Base-by-base conservation (phyloP, 2,329 filamentous ascomycete species). In the Colletotrichum siamense region DNA sequence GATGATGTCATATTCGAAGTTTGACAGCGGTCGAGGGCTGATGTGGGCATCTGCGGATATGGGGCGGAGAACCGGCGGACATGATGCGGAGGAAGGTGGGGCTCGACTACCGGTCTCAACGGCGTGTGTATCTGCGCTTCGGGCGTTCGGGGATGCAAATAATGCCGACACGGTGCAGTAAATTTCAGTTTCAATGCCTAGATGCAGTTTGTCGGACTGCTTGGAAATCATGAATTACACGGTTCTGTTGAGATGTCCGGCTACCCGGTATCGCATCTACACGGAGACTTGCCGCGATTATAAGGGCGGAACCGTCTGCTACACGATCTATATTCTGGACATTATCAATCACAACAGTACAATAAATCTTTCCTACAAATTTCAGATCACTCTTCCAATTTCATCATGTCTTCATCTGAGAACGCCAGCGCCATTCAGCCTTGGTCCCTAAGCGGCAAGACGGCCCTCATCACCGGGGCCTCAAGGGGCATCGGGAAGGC, bases 401-500 rank as follows among this genome's bases (percentile, higher is more conserved):
- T 22, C 12, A 52, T 13, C n/a, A 52, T 52, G 44, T 13, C 44
- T 2, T 52, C 44, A 22, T 7, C 6, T 52, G n/a, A 52, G 7
- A 52, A 52, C 10, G 44, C 10, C n/a, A 22, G 6, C n/a, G n/a
- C 44, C 10, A 8, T 8, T 18, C 30, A 10, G 15, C 55, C 70
- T 15, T 69, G 55, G 64, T 73, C 36, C 5, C 18, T 73, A 4
- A 28, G n/a, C 15, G 64, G 36, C 2, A 74, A 71, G 18, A 65
- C 57, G 6, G 71, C 71, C 3, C 34, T 71, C 4, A 24, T 74
- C 8, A 74, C 71, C 28, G 71, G 57, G 6, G 71, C 34, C 22
- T 70, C 71, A 12, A 57, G 71, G 5, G 71, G 71, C 6, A 74
- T 74, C 15, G 71, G 71, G 3, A 39, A 57, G 4, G 36, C 49